Base-by-base conservation (phyloP, 257 asterid genomes). In the Penstemon eatonii region DNA sequence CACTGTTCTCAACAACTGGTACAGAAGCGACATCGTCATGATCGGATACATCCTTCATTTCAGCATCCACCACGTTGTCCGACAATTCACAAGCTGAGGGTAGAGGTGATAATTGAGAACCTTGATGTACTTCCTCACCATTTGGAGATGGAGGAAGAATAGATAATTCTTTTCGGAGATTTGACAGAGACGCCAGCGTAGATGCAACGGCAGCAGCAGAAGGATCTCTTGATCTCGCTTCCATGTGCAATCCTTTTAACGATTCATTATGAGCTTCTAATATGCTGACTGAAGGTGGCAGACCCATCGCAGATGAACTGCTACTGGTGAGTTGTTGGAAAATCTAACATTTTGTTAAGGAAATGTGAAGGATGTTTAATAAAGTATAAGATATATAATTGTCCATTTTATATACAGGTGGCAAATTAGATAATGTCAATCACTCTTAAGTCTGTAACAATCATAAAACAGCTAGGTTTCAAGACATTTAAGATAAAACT, bases 151-250 rank as follows among this genome's bases (percentile, higher is more conserved):
- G 87, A 62, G 90, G 89, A 56, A 84, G 67, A 59, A 82, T 67
- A 63, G 96, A 80, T 60, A 82, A 73, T 76, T 89, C 86, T 57
- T 86, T 85, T 36, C 67, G 73, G 49, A 82, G 79, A 80, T 45
- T 47, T 38, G 96, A 85, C 59, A 87, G 68, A 69, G 98, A 86
- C 70, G 91, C 93, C 44, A 89, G 70, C 33, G 95, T 69, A 42
- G 96, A 86, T 12, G 95, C 93, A 73, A 89, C 89, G 13, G 95
- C 77, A 66, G 86, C 87, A 74, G 95, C 79, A 65, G 96, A 84
- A 60, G 90, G 85, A 72, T 87, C 96, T 42, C 85, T 86, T 59
- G 95, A 71, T 79, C 90, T 83, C 75, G 86, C 84, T 83, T 89
- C 95, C 63, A 76, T 67, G 63, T 81, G 93, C 70, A 87, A 60